A percentile compares a stretch with the other conserved stretches of the same genome.
These are phyloP conservation scores for Naganishia randhawae DNA, from an alignment of 768 basidiomycete species.

Conservation along the genomic window DNA sequence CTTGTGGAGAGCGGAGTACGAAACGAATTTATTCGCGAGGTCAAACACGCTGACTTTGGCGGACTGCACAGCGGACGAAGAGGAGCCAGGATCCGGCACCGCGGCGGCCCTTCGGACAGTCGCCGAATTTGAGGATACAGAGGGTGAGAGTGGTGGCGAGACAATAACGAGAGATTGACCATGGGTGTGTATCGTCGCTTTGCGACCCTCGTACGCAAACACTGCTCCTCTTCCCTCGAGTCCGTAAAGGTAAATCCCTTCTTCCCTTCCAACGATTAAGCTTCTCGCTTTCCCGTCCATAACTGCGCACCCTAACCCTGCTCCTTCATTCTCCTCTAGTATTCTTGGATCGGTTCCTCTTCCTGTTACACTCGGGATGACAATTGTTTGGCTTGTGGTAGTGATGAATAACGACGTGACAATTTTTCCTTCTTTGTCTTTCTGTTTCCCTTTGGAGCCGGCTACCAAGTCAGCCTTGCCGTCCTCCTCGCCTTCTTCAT, in stretches of 20 bases:
- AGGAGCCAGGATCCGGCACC: background rate
- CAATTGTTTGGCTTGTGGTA: constrained; percentile 77
- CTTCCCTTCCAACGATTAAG: constrained; percentile 81
- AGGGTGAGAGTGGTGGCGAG: constrained; percentile 73
- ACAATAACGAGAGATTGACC: constrained; percentile 84
- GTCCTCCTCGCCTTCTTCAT: constrained; percentile 37
- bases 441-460: background rate
- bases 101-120: constrained; percentile 62
- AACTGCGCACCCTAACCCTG: constrained; percentile 74
- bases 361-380: constrained; percentile 66
- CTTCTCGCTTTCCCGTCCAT: constrained; percentile 66
- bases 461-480: constrained; percentile 31
- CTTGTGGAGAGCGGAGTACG: constrained; percentile 73
- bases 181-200: constrained; percentile 71
- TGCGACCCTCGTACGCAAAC: constrained; percentile 90
- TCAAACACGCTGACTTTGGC: constrained; percentile 73
- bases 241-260: constrained; percentile 83
- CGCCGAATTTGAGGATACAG: constrained; percentile 63
- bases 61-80: constrained; percentile 55
- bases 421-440: constrained; percentile 11
- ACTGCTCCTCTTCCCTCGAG: constrained; percentile 76
- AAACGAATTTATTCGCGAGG: constrained; percentile 83
- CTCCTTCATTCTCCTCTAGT: constrained; percentile 76
- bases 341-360: constrained; percentile 65
- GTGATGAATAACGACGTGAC: constrained; percentile 65